Evolutionary conservation across 345 rosid species (phyloP), one percentile per base, ranked within the genome.

Genomic region (Dipteronia dyeriana): DNA sequence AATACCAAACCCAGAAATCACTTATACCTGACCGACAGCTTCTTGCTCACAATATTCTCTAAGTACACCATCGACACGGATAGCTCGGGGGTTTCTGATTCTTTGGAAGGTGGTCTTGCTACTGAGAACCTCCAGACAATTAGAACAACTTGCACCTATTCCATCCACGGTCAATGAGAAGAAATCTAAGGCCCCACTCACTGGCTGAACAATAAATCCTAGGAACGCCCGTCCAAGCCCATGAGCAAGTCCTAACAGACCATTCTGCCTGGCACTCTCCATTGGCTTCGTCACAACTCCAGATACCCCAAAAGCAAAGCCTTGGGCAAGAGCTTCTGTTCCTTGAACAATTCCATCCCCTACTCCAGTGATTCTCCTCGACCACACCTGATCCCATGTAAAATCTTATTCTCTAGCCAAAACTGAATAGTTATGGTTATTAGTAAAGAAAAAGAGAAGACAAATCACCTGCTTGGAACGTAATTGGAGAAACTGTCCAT

Each of bases 271-370:
- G 56, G 97, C 98, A 87, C 95, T 96, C 88, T 94, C 97, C 82
- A 96, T 82, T 45, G 99, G 99, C 81, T 96, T 96, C 31, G 80
- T 96, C 85, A 96, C 90, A 73, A 94, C 97, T 86, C 99, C 99
- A 79, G 99, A 90, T 47, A 96, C 92, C 82, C 98, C 99, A 81
- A 96, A 96, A 80, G 97, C 99, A 86, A 96, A 79, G 85, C 98
- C 98, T 82, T 96, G 99, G 31, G 99, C 99, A 69, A 96, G 84
- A 81, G 99, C 99, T 87, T 96, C 99, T 60, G 98, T 90, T 77
- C 99, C 99, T 90, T 87, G 97, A 81, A 96, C 82, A 76, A 96
- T 78, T 78, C 95, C 99, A 84, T 96, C 97, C 79, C 98, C 92
- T 67, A 96, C 93, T 68, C 99, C 99, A 65, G 97, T 94, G 87